Base-by-base conservation (phyloP, 2,329 filamentous ascomycete genomes). In the Fusarium sp. region DNA sequence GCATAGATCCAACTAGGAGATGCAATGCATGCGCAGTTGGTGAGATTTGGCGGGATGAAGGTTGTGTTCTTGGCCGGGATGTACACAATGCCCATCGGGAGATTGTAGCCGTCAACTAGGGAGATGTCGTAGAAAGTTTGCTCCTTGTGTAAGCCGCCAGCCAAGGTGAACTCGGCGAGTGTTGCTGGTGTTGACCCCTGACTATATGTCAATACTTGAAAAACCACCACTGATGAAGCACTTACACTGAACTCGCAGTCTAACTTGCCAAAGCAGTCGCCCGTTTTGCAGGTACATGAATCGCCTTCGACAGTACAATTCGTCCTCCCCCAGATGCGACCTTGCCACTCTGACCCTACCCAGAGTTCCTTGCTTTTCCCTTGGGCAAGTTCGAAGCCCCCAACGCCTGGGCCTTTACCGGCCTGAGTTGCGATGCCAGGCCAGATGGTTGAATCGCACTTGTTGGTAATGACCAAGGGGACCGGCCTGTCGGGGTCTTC, bases 71-170 rank as follows among this genome's bases (percentile, higher is more conserved):
- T 83, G 20, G 89, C 85, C 3, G 87, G 85, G 25, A 87, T 82
- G 71, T 89, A 86, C 59, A 84, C 83, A 75, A 88, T 87, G 29
- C 87, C 90, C 67, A 94, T 77, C 2, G 91, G 91, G 1, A 95
- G 80, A 76, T 95, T 95, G 84, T 95, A 95, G 53, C 92, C 92
- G 76, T 96, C 92, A 20, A 96, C 92, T 3, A 95, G 84, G 40
- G 91, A 93, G 68, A 96, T 92, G 78, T 96, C 92, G 80, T 94
- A 95, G 77, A 93, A 96, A 9, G 89, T 91, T 75, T 93, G 90
- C 63, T 76, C 79, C 53, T 82, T 81, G 20, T 83, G 82, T 44
- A 85, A 80, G 29, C 90, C 89, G 27, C 90, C 91, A 54, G 88
- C 86, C 14, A 95, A 84, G 59, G 90, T 93, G 79, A 96, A 94